Conservation (phyloP, 164 flowering plant genomes). For the Stephania japonica region DNA sequence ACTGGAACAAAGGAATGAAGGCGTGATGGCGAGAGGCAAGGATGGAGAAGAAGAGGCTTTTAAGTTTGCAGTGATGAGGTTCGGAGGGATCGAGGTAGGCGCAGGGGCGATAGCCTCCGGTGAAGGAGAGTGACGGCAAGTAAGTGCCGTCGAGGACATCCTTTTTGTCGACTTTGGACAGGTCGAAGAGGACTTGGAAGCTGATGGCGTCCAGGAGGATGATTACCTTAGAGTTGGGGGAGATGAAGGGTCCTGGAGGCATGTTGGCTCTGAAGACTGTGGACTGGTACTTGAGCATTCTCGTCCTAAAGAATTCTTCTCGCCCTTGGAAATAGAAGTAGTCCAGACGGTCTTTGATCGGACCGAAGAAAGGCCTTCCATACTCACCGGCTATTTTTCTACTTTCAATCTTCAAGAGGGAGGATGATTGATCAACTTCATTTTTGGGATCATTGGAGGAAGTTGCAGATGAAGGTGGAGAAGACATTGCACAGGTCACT, state of each 20-base stretch:
- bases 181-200: conserved; percentile 77
- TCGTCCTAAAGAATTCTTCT: conserved; percentile 59
- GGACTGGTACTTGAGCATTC: conserved; percentile 48
- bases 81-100: conserved; percentile 82
- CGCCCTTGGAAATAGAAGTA: conserved; percentile 64
- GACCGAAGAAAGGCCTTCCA: conserved; percentile 67
- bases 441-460: background rate
- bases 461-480: background rate
- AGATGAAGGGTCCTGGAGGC: conserved; percentile 77
- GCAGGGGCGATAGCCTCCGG: conserved; percentile 78
- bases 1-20: conserved; percentile 62
- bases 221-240: conserved; percentile 50
- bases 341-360: conserved; percentile 57
- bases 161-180: conserved; percentile 60
- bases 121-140: conserved; percentile 70
- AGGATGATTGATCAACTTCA: no score
- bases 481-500: background rate
- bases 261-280: conserved; percentile 74
- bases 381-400: conserved; percentile 67
- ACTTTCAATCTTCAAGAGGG: no score
- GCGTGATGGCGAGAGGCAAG: conserved; percentile 39
- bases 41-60: conserved; percentile 49
- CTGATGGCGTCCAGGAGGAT: conserved; percentile 68
- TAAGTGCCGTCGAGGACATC: conserved; percentile 75
- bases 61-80: conserved; percentile 66